Evolutionary conservation across 192 early-diverging fungal genomes (phyloP).

Genomic region (Pecoramyces ruminantium): DNA sequence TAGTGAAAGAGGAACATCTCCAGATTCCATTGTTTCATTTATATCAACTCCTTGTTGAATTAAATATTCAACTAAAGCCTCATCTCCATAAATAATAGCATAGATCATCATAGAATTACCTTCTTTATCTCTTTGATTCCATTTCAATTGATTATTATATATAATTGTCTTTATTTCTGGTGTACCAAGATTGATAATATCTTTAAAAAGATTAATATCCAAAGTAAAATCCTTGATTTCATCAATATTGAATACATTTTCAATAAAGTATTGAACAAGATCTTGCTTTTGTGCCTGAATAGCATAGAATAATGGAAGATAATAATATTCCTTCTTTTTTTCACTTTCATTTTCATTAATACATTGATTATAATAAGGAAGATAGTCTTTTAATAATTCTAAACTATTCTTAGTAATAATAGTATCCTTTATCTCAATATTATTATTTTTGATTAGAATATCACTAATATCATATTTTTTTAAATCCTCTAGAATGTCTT

Average conservation of each 20-base stretch:
- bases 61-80: background rate
- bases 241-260: background rate
- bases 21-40: background rate
- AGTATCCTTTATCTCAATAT: background rate
- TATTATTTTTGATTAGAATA: background rate
- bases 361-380: background rate
- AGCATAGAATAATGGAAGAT: background rate
- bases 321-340: background rate
- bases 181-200: background rate
- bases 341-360: background rate
- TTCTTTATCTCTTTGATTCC: background rate
- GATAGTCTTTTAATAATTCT: background rate
- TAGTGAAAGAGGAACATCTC: background rate
- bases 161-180: background rate
- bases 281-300: background rate
- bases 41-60: background rate
- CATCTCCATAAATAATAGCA: background rate
- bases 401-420: background rate
- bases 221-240: background rate
- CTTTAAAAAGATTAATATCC: background rate
- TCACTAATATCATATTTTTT: too few species aligned
- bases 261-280: background rate
- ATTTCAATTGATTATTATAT: background rate
- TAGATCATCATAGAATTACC: background rate
- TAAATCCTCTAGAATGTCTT: too few species aligned